Percentiles rank a stretch among this genome's conserved stretches.
Evolutionary conservation across 2,329 filamentous ascomycete species (phyloP).

Genomic region (Aspergillus persii): DNA sequence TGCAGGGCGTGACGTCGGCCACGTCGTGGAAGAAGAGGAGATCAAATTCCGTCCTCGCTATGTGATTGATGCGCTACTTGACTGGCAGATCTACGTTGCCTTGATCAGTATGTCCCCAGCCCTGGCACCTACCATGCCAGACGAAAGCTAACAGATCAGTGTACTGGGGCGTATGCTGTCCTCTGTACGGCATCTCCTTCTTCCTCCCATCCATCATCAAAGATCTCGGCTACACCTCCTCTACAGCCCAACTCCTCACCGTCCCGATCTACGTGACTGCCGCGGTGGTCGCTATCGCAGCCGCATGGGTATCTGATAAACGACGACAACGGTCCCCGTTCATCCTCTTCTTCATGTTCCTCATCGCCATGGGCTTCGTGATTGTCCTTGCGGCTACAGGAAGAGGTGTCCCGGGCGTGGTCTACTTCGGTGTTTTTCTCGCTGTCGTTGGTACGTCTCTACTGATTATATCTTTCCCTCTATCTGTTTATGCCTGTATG

Average conservation of each 20-base stretch:
- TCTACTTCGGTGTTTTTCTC: conserved; percentile 50
- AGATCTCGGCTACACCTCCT: conserved; percentile 39
- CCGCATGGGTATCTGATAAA: conserved; percentile 58
- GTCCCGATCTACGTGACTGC: conserved; percentile 43
- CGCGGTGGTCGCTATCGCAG: conserved; percentile 36
- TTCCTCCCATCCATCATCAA: conserved; percentile 44
- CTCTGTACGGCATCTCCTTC: conserved; percentile 43
- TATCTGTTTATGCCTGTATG: too few species aligned
- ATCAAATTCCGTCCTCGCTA: conserved; percentile 39
- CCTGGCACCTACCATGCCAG: too few species aligned
- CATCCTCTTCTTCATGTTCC: conserved; percentile 52
- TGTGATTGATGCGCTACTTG: conserved; percentile 39
- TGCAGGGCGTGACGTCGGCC: conserved; percentile 17
- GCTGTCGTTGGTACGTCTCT: conserved; percentile 41
- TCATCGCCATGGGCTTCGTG: conserved; percentile 58
- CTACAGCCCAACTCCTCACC: conserved; percentile 41
- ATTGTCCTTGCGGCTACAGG: conserved; percentile 44
- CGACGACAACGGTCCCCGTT: conserved; percentile 55
- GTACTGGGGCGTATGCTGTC: conserved; percentile 44
- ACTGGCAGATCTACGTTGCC: conserved; percentile 44
- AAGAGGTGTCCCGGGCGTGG: conserved; percentile 39
- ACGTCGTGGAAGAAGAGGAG: conserved; percentile 26
- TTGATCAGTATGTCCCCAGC: conserved; percentile 33
- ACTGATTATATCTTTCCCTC: too few species aligned
- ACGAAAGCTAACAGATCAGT: conserved; percentile 22